Evolutionary conservation across 2,329 filamentous ascomycete species (phyloP), one percentile per base, ranked within the genome.

Genomic region (Sporothrix brunneoviolacea): DNA sequence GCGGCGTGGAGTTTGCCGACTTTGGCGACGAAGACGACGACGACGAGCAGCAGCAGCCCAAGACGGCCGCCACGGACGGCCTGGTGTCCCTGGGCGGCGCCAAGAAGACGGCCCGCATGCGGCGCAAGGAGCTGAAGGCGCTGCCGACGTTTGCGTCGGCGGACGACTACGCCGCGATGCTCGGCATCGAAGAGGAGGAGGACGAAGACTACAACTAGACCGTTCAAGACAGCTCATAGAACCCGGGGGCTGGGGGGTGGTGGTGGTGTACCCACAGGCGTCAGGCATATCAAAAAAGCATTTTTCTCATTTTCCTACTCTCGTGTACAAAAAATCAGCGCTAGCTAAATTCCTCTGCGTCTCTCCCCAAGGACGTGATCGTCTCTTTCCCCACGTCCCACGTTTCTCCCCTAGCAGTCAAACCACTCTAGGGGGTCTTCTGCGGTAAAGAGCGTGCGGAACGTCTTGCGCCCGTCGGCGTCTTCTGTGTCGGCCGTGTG

Each of bases 111-210:
- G 63, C 61, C 54, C 76, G 74, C 59, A 77, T 80, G 64, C 88
- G 86, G 71, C 84, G 79, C 71, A 89, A 84, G 76, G 88, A 88
- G 72, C 75, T 97, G 67, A 95, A 90, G 77, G 82, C 82, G 57
- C 73, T 98, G 59, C 93, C 93, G 7, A 94, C 83, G 32, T 98
- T 98, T 72, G 93, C 94, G 18, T 94, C 88, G 28, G 86, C 79
- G 28, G 93, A 97, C 49, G 93, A 97, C 65, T 98, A 97, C 67
- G 91, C 90, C 15, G 86, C 86, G 60, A 76, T 95, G 70, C 69
- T 95, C 65, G 87, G 76, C 4, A 78, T 81, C 56, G 88, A 93
- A 46, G 82, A 83, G 55, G 82, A 82, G 16, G 69, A 58, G 28
- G 35, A 52, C n/a, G 58, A 54, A 21, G 36, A 24, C n/a, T 35